phyloP scores from a whole-genome alignment of 148 eudicot species.

The Arbutus unedo region DNA sequence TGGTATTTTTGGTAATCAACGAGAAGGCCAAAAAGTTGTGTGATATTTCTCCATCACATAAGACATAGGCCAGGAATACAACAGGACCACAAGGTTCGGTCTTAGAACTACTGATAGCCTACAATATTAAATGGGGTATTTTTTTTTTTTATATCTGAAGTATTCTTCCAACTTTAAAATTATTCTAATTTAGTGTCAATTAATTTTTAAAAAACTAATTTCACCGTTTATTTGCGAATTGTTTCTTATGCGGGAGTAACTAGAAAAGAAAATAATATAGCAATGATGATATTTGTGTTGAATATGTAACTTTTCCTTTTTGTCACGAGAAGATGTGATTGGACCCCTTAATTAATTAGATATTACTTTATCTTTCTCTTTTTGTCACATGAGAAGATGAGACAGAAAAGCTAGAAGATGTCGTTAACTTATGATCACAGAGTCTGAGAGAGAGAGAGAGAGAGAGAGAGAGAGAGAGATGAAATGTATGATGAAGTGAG shows the following conservation, averaged over 20 bases:
- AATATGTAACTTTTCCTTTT: neutral
- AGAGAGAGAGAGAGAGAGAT: neutral
- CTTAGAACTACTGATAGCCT: no score
- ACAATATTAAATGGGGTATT: no score
- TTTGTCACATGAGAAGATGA: neutral
- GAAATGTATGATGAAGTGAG: no score
- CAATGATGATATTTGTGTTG: no score
- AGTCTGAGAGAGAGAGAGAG: neutral
- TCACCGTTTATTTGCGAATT: no score
- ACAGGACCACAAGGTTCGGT: neutral
- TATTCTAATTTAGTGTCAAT: no score
- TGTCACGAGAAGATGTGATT: neutral
- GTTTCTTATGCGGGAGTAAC: no score
- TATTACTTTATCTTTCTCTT: neutral
- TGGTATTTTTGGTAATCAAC: neutral
- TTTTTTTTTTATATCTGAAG: no score
- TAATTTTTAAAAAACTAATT: no score
- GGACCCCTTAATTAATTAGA: neutral
- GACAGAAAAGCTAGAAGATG: neutral
- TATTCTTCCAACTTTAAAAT: no score
- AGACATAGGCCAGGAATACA: neutral
- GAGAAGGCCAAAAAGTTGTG: neutral
- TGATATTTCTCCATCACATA: neutral
- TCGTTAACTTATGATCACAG: neutral
- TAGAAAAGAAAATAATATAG: no score